Percentiles rank a stretch among this genome's conserved stretches.
phyloP scores from a whole-genome alignment of 208 protist species.

The Crithidia mellificae region DNA sequence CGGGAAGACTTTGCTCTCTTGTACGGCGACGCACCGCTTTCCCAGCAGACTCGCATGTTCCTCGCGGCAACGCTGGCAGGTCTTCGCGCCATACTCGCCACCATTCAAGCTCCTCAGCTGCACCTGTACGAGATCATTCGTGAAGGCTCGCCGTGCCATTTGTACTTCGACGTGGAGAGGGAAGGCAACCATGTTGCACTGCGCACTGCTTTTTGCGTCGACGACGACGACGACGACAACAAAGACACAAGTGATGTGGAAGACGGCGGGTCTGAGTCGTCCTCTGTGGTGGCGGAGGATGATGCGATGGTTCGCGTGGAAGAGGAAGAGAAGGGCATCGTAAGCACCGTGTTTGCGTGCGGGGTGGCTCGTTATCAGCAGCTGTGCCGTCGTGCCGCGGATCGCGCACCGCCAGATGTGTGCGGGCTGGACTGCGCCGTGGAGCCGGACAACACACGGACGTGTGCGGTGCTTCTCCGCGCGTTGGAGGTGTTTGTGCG shows the following conservation, averaged over 20 bases:
- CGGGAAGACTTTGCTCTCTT: slow-evolving; percentile 63
- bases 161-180: slow-evolving; percentile 90
- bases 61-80: slow-evolving; percentile 56
- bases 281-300: slow-evolving; percentile 21
- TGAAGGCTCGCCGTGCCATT: slow-evolving; percentile 60
- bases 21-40: slow-evolving; percentile 65
- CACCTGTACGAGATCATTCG: slow-evolving; percentile 90
- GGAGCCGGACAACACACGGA: slow-evolving; percentile 43
- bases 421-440: slow-evolving; percentile 59
- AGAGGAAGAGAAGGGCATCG: slow-evolving; percentile 1
- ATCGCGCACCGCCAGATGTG: slow-evolving; percentile 18
- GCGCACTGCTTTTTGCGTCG: slow-evolving; percentile 21
- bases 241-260: too few species aligned
- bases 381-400: slow-evolving; percentile 13
- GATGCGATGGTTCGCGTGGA: slow-evolving; percentile 16
- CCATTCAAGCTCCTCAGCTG: slow-evolving; percentile 52
- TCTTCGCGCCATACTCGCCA: slow-evolving; percentile 30
- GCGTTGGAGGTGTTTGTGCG: slow-evolving; percentile 53
- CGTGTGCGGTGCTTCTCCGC: slow-evolving; percentile 39
- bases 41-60: slow-evolving; percentile 73
- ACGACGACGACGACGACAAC: slow-evolving; percentile 12
- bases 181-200: slow-evolving; percentile 42
- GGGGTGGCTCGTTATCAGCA: slow-evolving; percentile 15
- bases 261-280: slow-evolving; percentile 20
- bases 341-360: slow-evolving; percentile 15